These are phyloP conservation scores for Gyromitra esculenta DNA, from an alignment of 2,329 filamentous ascomycete genomes.

Conservation along the genomic window DNA sequence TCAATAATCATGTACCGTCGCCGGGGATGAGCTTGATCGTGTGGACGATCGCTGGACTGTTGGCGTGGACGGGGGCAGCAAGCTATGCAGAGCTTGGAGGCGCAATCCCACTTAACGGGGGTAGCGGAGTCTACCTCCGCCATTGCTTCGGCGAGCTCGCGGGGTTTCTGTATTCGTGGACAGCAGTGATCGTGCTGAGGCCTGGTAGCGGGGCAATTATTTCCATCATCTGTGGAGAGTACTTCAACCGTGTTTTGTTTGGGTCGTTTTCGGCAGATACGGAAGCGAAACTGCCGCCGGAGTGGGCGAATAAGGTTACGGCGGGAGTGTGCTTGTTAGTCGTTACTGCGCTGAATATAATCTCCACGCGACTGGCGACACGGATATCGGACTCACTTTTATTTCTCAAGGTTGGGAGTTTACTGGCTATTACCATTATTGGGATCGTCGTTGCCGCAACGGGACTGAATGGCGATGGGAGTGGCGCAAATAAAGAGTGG, in stretches of 20 bases:
- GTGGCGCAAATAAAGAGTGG: conserved; percentile 80
- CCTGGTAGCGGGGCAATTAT: conserved; percentile 94
- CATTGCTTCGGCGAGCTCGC: conserved; percentile 96
- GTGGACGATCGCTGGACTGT: conserved; percentile 87
- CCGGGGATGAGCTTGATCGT: conserved; percentile 90
- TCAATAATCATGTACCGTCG: conserved; percentile 89
- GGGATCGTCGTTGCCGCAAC: conserved; percentile 90
- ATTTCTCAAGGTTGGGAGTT: conserved; percentile 93
- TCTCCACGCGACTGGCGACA: conserved; percentile 88
- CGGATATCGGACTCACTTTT: conserved; percentile 91
- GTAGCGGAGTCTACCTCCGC: conserved; percentile 89
- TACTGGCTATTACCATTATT: conserved; percentile 84
- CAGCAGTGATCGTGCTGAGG: conserved; percentile 90
- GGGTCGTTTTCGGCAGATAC: conserved; percentile 76
- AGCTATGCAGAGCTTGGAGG: conserved; percentile 96
- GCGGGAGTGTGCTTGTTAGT: conserved; percentile 78
- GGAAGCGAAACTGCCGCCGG: conserved; percentile 79
- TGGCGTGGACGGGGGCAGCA: conserved; percentile 95
- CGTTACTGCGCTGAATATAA: conserved; percentile 86
- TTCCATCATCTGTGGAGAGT: conserved; percentile 97
- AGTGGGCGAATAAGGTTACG: conserved; percentile 90
- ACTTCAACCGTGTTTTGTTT: conserved; percentile 66
- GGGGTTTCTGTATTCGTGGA: conserved; percentile 97
- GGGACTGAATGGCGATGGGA: conserved; percentile 79
- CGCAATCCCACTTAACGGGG: conserved; percentile 93